Conservation (phyloP, 1,284 basidiomycete species). For the Malassezia cuniculi region DNA sequence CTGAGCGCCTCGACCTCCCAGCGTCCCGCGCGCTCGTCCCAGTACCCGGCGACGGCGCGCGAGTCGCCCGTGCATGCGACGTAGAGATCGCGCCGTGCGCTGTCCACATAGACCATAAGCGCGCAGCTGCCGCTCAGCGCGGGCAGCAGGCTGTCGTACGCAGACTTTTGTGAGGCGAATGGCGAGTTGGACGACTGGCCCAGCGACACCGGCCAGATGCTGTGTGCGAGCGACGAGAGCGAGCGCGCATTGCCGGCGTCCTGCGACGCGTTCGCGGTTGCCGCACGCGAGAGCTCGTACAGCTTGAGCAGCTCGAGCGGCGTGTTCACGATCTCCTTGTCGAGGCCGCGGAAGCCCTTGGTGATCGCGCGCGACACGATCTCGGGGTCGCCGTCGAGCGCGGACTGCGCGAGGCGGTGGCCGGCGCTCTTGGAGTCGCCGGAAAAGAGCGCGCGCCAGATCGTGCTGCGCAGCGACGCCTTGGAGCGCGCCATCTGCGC, state of each 20-base stretch:
- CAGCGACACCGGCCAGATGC: slow-evolving; percentile 33
- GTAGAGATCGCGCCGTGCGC: slow-evolving; percentile 39
- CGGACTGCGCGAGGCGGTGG: slow-evolving; percentile 12
- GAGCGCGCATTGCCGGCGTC: slow-evolving; percentile 13
- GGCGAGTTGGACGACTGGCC: slow-evolving; percentile 11
- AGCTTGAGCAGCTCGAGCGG: slow-evolving; percentile 60
- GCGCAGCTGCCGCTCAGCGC: slow-evolving; percentile 40
- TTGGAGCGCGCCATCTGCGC: slow-evolving; percentile 34
- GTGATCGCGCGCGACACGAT: slow-evolving; percentile 61
- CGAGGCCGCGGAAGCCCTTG: slow-evolving; percentile 64
- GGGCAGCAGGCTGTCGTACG: slow-evolving; percentile 39
- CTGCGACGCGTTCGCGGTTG: slow-evolving; percentile 1
- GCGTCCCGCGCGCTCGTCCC: slow-evolving; percentile 48
- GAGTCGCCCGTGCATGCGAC: slow-evolving; percentile 80
- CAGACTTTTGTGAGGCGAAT: slow-evolving; percentile 30
- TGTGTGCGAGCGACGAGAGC: slow-evolving; percentile 36
- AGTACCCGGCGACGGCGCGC: slow-evolving; percentile 85
- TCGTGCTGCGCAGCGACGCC: slow-evolving; percentile 31
- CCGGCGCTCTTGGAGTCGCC: neutral
- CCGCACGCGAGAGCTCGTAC: slow-evolving; percentile 39
- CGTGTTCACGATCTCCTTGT: slow-evolving; percentile 61
- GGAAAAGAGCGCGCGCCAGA: slow-evolving; percentile 32
- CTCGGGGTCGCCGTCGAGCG: slow-evolving; percentile 53
- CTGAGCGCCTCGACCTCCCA: slow-evolving; percentile 86
- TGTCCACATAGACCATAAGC: slow-evolving; percentile 41